Base-by-base conservation (phyloP, 2,329 filamentous ascomycete genomes). In the Chrysoporthe austroafricana region DNA sequence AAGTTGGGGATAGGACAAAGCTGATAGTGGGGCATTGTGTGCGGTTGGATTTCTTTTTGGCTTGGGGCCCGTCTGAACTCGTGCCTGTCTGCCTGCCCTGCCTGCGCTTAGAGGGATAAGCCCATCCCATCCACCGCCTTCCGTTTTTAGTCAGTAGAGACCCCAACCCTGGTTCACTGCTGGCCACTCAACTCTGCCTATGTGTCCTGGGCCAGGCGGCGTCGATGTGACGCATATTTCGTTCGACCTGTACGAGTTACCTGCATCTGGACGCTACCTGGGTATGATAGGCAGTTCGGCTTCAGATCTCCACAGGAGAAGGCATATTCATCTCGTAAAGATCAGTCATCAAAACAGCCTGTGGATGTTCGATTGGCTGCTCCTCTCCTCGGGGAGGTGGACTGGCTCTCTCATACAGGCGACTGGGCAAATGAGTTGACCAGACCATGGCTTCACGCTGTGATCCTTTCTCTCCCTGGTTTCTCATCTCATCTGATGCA, bases 1-100 rank as follows among this genome's bases (percentile, higher is more conserved):
- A 61, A 61, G 58, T 48, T 61, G 42, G 59, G 59, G 8, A 43
- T 21, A 18, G 60, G 66, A 68, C 66, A 66, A 69, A 66, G 67
- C 54, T 69, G 67, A 56, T 66, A 62, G 60, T 62, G 60, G 60
- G 60, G 60, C 46, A 62, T 52, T 62, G 46, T 62, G 46, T 43
- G 60, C 57, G 57, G 57, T 26, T 52, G 60, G 60, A 62, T 62
- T 62, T 62, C 60, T 52, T 62, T 62, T 62, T 62, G 60, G 60
- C 57, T 8, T 43, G 34, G 21, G 60, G 16, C 34, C 18, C 14
- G 60, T 46, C 44, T 39, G 34, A 26, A 14, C 34, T 26, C 26
- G 26, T 59, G 36, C 46, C 46, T 50, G 46, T 13, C 46, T 50
- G 13, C 50, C 50, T 50, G 7, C 4, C 46, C 4, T 26, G 26